Base-by-base conservation (phyloP, 2,329 filamentous ascomycete species). In the Cladobotryum protrusum region DNA sequence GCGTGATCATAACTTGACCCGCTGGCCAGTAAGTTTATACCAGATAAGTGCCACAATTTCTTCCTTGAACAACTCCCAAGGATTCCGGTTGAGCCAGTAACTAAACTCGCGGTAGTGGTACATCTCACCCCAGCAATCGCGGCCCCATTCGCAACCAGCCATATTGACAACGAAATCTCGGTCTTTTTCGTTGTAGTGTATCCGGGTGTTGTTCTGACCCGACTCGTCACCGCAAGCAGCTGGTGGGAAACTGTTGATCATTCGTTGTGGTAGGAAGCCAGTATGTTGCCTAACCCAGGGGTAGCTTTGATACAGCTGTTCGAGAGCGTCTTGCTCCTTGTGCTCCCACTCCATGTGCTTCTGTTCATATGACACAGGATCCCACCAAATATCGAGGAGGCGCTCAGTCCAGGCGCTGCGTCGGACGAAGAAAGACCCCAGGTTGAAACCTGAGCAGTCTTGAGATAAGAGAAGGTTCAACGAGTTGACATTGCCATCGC, bases 331-430 rank as follows among this genome's bases (percentile, higher is more conserved):
- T 70, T 99, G 93, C 68, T 99, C 93, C 67, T 97, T 97, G 75
- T 99, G 93, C 63, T 93, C 91, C 93, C 93, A 99, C 55, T 93
- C 82, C 91, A 96, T 96, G 67, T 99, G 93, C 66, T 90, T 95
- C 71, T 99, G 93, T 71, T 99, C 93, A 67, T 99, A 99, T 50
- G 86, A 83, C 29, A 97, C 91, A 0, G 93, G 93, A 62, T 99
- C 93, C 93, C 93, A 99, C 93, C 93, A 99, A 47, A 96, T 79
- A 63, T 99, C 93, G 34, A 99, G 79, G 15, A 99, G 73, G 4
- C 89, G 85, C 61, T 97, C 92, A 0, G 91, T 89, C 89, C 91
- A 99, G 20, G 83, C 75, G 61, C 88, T 89, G 53, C 93, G 83
- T 45, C 84, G 83, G 41, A 96, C 73, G 67, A 99, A 93, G 75